Evolutionary conservation across 2,329 filamentous ascomycete species (phyloP).

Genomic region (Orbilia oligospora): DNA sequence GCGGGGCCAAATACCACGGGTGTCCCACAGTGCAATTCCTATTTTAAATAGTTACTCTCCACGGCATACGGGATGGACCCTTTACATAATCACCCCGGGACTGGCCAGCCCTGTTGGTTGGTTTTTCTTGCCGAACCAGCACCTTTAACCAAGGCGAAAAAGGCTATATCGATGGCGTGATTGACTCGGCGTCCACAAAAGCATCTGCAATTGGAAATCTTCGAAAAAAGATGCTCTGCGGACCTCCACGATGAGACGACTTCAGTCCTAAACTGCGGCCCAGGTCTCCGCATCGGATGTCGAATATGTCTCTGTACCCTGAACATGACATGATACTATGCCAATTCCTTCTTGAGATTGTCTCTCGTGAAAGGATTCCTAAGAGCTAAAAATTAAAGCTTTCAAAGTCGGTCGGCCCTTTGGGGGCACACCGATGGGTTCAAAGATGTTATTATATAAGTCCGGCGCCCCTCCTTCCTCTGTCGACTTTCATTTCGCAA

Average conservation of each 20-base stretch:
- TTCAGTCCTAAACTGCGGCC: conserved; percentile 19
- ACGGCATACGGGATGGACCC: conserved; percentile 28
- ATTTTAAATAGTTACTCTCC: conserved; percentile 23
- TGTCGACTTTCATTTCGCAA: conserved; percentile 22
- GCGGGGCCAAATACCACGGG: conserved; percentile 15
- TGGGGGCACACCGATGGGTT: not conserved
- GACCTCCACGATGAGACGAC: conserved; percentile 31
- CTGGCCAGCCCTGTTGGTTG: conserved; percentile 12
- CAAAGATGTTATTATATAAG: conserved; percentile 27
- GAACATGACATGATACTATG: conserved; percentile 32
- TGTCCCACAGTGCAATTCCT: conserved; percentile 20
- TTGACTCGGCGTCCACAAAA: conserved; percentile 54
- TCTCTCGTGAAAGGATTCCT: conserved; percentile 14
- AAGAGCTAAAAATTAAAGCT: not conserved
- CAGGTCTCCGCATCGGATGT: conserved; percentile 27
- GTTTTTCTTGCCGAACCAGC: conserved; percentile 28
- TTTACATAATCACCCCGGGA: conserved; percentile 35
- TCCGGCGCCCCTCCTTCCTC: conserved; percentile 15
- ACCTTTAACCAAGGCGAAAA: conserved; percentile 38
- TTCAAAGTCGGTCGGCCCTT: conserved; percentile 2
- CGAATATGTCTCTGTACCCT: conserved; percentile 19
- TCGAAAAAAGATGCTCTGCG: conserved; percentile 20
- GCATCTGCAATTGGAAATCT: conserved; percentile 31
- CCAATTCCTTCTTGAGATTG: conserved; percentile 25
- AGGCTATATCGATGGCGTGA: conserved; percentile 54